Evolutionary conservation across 2,329 filamentous ascomycete species (phyloP), one percentile per base, ranked within the genome.

Genomic region (Pseudogymnoascus sp.): DNA sequence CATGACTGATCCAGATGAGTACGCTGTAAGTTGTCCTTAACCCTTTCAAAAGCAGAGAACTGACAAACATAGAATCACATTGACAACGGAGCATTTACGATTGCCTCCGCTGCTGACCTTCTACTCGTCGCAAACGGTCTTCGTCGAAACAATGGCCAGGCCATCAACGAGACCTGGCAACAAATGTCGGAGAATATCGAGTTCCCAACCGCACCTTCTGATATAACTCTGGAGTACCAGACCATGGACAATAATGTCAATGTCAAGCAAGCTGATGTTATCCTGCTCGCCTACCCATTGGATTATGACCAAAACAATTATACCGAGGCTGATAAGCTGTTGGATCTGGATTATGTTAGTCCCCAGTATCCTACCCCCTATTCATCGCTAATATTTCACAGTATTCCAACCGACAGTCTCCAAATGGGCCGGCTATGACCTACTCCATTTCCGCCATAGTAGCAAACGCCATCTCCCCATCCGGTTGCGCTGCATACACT

Each of bases 181-280:
- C 75, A 82, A 0, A 84, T 85, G 65, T 79, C 83, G 1, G 72
- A 79, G 2, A 82, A 85, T 62, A 83, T 90, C 61, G 36, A 76
- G 86, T 54, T 81, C 83, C 6, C 79, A 80, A 61, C 79, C 84
- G 72, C 79, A 2, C 72, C 78, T 3, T 84, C 84, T 2, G 79
- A 80, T 23, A 85, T 90, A 37, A 86, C 87, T 4, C 74, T 87
- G 1, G 86, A 90, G 69, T 89, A 86, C 68, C 79, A 79, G 0
- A 80, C 79, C 0, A 89, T 90, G 86, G 89, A 89, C 69, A 85
- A 86, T 16, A 84, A 80, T 16, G 82, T 87, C 10, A 77, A 77
- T 0, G 86, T 90, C 60, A 90, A 90, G 72, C 88, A 90, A 72
- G 88, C 87, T 0, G 87, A 90, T 73, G 82, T 90, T 13, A 84